Evolutionary conservation across 2,329 filamentous ascomycete species (phyloP), one percentile per base, ranked within the genome.

Genomic region (Fusarium sp.): DNA sequence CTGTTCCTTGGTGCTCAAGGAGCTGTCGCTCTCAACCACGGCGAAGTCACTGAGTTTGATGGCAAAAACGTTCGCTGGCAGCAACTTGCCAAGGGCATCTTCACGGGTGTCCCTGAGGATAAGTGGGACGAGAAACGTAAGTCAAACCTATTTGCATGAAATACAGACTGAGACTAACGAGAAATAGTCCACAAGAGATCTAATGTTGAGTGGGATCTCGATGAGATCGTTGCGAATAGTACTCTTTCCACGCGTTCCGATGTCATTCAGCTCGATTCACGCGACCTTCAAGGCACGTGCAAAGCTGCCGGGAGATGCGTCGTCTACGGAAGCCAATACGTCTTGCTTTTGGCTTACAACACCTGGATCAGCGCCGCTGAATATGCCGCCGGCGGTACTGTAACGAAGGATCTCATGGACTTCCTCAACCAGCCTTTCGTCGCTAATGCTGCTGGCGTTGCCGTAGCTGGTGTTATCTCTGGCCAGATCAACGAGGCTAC

Each of bases 91-190:
- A 32, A 30, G 30, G 45, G 45, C 45, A 9, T 47, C 45, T 47
- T 47, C 45, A 47, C 25, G 14, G 45, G 45, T 47, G 45, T 47
- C 19, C 45, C 45, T 35, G 45, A 47, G 45, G 27, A 47, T 7
- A 13, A 47, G 30, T 47, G 45, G 45, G 45, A 47, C 30, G 30
- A 47, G 19, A 47, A 47, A 10, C 45, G 45, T 47, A 47, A 47
- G n/a, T 6, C 19, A 35, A 47, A 17, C 27, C 13, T 20, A 22
- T 35, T 47, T 22, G 5, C 10, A 23, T 6, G n/a, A 3, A n/a
- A 23, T 35, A 22, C 19, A 32, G 13, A 33, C 13, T 20, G 15
- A 47, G 11, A 5, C 27, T 47, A 5, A 47, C 30, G 35, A 5
- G 15, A 33, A 13, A 47, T 23, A 47, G 45, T 33, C 13, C 45